Percentiles rank a stretch among this genome's conserved stretches.
phyloP scores from a whole-genome alignment of 257 asterid genomes.

The Nicotiana noctiflora region DNA sequence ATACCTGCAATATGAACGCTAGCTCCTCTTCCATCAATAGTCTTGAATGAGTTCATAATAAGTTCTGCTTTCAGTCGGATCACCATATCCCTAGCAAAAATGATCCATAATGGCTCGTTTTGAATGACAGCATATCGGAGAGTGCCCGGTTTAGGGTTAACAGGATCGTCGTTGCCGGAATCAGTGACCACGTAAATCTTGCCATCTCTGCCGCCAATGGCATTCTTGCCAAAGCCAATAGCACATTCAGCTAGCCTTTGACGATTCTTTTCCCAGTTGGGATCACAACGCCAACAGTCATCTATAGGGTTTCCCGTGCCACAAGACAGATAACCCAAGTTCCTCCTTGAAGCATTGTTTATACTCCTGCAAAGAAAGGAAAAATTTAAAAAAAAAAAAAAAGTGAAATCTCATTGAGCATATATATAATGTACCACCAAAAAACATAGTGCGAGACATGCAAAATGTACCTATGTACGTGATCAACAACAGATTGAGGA shows the following conservation, averaged over 20 bases:
- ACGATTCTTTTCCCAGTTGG: conserved; percentile 45
- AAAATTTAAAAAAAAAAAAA: not conserved
- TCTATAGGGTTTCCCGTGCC: conserved; percentile 56
- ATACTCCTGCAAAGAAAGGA: conserved; percentile 20
- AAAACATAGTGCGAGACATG: not conserved
- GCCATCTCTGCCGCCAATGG: conserved; percentile 57
- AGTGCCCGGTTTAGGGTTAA: conserved; percentile 51
- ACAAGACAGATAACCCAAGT: conserved; percentile 44
- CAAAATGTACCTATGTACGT: conserved; percentile 42
- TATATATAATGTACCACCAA: not conserved
- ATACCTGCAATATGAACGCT: conserved; percentile 42
- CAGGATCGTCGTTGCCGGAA: conserved; percentile 37
- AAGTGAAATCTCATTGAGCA: not conserved
- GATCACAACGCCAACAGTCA: conserved; percentile 57
- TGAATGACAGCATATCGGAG: conserved; percentile 51
- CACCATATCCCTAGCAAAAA: conserved; percentile 54
- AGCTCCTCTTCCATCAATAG: conserved; percentile 63
- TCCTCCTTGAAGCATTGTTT: conserved; percentile 40
- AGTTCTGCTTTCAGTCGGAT: conserved; percentile 51
- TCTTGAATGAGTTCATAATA: conserved; percentile 61
- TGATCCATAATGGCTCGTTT: conserved; percentile 52
- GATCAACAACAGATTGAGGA: conserved; percentile 39
- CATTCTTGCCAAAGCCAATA: conserved; percentile 58
- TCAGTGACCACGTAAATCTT: conserved; percentile 46
- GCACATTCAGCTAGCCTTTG: conserved; percentile 51